These are phyloP conservation scores for Begonia fuchsioides DNA, from an alignment of 306 rosid species.

Conservation along the genomic window DNA sequence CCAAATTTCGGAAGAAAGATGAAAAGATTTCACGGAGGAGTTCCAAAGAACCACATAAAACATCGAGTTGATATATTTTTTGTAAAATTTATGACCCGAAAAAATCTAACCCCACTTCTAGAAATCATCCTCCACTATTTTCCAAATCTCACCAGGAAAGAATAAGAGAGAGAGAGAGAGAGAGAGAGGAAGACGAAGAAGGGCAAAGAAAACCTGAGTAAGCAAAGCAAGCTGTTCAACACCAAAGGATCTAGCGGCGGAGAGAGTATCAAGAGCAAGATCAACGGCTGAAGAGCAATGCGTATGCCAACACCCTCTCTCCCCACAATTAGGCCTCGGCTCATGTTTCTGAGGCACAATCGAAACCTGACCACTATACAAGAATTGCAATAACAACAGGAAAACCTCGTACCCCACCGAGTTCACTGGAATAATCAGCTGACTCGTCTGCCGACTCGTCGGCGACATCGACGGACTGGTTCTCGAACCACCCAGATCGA, in stretches of 20 bases:
- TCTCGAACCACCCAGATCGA: constrained; percentile 25
- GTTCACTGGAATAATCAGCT: constrained; percentile 68
- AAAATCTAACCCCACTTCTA: constrained; percentile 19
- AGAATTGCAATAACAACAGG: constrained; percentile 64
- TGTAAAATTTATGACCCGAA: no score
- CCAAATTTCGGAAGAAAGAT: no score
- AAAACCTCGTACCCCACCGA: constrained; percentile 93
- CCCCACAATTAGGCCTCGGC: constrained; percentile 90
- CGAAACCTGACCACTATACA: constrained; percentile 93
- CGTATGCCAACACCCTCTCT: constrained; percentile 95
- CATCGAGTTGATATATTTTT: no score
- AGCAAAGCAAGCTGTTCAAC: constrained; percentile 96
- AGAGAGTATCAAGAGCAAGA: constrained; percentile 88
- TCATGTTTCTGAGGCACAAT: constrained; percentile 93
- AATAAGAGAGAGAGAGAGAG: constrained; percentile 11
- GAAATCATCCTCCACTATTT: constrained; percentile 18
- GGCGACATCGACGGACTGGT: constrained; percentile 2
- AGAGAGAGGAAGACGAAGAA: not conserved
- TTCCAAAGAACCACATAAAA: no score
- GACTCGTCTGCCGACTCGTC: constrained; percentile 22
- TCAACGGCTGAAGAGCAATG: constrained; percentile 99
- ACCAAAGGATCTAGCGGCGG: constrained; percentile 94
- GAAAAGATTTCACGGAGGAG: no score
- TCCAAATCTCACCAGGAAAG: constrained; percentile 4
- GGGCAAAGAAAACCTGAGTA: constrained; percentile 46